Evolutionary conservation across 306 rosid genomes (phyloP), one percentile per base, ranked within the genome.

Genomic region (Gastrolobium villosum): DNA sequence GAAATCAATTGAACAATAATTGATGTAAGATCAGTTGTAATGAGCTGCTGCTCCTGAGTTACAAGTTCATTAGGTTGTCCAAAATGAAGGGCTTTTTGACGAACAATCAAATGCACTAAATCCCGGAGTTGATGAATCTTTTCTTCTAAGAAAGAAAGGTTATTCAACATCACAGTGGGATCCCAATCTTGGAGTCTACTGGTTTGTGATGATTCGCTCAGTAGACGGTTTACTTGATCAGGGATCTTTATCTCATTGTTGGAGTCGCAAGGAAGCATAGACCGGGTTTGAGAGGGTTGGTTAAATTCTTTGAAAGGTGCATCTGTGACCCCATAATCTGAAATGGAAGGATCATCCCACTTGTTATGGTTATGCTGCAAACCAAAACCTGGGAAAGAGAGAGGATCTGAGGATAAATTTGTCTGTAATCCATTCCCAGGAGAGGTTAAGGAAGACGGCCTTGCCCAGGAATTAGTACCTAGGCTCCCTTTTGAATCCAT

Each of bases 71-170:
- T 82, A 0, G 92, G 84, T 30, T 72, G 86, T 39, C 84, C 93
- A 39, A 87, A 74, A 49, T 66, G 78, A 80, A 76, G 84, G 48
- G 83, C 65, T 37, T 87, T 86, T 70, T 85, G 82, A 32, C 85
- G 83, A 62, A 79, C 89, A 75, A 93, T 84, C 78, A 93, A 45
- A 55, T 85, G 94, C 75, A 93, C 94, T 2, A 93, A 72, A 50
- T 74, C 86, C 86, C 88, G 98, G 43, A 93, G 94, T 83, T 90
- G 94, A 72, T 89, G 96, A 55, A 93, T 89, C 89, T 89, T 89
- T 54, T 82, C 84, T 77, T 88, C 96, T 52, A 93, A 65, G 81
- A 90, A 90, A 53, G 91, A 86, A 3, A 93, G 90, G 78, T 88
- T 87, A 72, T 69, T 85, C 70, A 93, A 82, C 88, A 89, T 88